Percentiles rank a stretch among this genome's conserved stretches.
phyloP scores from a whole-genome alignment of 768 basidiomycete species.

The Trametes cingulata region DNA sequence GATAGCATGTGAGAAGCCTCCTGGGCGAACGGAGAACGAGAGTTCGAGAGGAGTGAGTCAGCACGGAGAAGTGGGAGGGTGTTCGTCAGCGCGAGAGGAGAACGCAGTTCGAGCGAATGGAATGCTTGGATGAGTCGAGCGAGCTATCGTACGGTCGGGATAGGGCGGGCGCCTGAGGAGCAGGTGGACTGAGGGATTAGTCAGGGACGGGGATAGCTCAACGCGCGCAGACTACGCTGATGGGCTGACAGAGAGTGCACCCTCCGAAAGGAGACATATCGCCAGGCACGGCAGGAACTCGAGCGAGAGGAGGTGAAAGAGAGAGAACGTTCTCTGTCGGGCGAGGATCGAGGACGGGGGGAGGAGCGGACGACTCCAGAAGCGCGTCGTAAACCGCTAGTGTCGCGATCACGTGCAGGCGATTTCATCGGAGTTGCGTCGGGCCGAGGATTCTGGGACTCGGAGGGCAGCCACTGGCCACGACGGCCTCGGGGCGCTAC shows the following conservation, averaged over 20 bases:
- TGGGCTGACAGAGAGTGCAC: not conserved
- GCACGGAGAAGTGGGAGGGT: not conserved
- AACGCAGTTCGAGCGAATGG: not conserved
- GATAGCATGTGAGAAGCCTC: not conserved
- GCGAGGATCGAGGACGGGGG: not conserved
- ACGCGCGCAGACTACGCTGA: too few species aligned
- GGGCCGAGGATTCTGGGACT: conserved; percentile 12
- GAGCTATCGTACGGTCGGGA: not conserved
- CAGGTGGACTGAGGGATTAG: not conserved
- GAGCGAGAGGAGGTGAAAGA: not conserved
- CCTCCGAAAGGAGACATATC: not conserved
- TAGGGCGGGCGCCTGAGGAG: not conserved
- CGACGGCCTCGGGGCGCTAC: conserved; percentile 2
- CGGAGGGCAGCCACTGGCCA: too few species aligned
- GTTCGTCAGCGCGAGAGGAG: conserved; percentile 4
- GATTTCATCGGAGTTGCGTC: conserved; percentile 9
- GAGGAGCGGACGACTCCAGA: not conserved
- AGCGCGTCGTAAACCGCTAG: not conserved
- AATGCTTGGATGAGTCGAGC: not conserved
- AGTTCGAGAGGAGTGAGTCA: not conserved
- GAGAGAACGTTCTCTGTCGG: conserved; percentile 3
- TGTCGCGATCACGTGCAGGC: conserved; percentile 13
- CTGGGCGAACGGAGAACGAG: not conserved
- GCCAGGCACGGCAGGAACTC: not conserved
- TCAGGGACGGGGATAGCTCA: not conserved